phyloP scores from a whole-genome alignment of 2,329 filamentous ascomycete genomes.

The Calonectria hongkongensis region DNA sequence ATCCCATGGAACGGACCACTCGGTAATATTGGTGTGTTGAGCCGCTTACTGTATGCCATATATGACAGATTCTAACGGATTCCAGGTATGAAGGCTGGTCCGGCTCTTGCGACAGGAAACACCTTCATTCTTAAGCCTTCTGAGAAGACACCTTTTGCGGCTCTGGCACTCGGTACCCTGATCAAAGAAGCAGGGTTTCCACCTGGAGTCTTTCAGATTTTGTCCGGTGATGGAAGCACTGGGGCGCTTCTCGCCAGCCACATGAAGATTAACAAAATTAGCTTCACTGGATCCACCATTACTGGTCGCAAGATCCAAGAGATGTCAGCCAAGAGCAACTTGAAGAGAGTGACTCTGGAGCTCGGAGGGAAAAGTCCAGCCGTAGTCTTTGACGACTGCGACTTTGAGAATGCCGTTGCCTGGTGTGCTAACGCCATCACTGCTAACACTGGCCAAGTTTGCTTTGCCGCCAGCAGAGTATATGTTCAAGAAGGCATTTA shows the following conservation, averaged over 20 bases:
- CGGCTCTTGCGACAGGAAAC: conserved; percentile 66
- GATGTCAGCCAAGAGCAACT: conserved; percentile 68
- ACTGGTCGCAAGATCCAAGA: conserved; percentile 80
- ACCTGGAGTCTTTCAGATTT: conserved; percentile 64
- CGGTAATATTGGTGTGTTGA: conserved; percentile 55
- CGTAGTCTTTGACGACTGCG: conserved; percentile 78
- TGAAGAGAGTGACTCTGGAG: conserved; percentile 83
- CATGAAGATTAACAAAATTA: conserved; percentile 70
- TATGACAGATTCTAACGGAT: neutral
- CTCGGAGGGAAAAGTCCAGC: conserved; percentile 82
- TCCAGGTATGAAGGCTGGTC: conserved; percentile 61
- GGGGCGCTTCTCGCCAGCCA: conserved; percentile 42
- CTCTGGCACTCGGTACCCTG: conserved; percentile 59
- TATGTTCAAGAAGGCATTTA: conserved; percentile 79
- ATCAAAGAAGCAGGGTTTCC: conserved; percentile 65
- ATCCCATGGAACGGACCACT: conserved; percentile 64
- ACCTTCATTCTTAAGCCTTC: conserved; percentile 66
- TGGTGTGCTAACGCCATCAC: conserved; percentile 70
- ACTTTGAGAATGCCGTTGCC: conserved; percentile 75
- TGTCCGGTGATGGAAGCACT: conserved; percentile 51
- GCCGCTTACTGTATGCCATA: neutral
- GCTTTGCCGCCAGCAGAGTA: conserved; percentile 83
- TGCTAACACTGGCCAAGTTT: conserved; percentile 84
- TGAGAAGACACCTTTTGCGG: conserved; percentile 62
- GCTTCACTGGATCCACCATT: conserved; percentile 81